These are phyloP conservation scores for Linnemannia schmuckeri DNA, from an alignment of 192 early-diverging fungal genomes.

Conservation along the genomic window DNA sequence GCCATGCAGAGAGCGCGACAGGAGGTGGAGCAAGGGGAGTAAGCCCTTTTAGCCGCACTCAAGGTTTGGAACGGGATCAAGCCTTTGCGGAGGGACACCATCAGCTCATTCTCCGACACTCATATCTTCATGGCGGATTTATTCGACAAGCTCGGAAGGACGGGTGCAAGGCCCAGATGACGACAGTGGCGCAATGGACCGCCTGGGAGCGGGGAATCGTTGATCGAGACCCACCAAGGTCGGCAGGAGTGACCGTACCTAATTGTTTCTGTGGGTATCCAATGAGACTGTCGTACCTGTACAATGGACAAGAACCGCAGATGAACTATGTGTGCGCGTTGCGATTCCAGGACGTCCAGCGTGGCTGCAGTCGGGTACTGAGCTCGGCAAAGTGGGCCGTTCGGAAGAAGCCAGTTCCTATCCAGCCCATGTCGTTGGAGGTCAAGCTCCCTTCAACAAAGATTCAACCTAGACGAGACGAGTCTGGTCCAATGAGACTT, in stretches of 20 bases:
- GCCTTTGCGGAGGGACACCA: constrained; percentile 21
- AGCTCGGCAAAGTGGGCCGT: constrained; percentile 17
- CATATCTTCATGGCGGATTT: not conserved
- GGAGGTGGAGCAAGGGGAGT: not conserved
- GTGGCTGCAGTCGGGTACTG: constrained; percentile 23
- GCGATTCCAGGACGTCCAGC: constrained; percentile 14
- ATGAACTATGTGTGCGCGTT: constrained; percentile 13
- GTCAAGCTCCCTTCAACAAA: not conserved
- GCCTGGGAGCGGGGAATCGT: not conserved
- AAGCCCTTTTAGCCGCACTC: not conserved
- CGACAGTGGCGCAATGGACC: constrained; percentile 23
- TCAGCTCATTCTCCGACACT: constrained; percentile 14
- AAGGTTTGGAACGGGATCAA: not conserved
- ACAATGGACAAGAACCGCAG: not conserved
- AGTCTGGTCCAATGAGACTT: not conserved
- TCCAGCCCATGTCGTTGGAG: not conserved
- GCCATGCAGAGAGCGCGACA: not conserved
- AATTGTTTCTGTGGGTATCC: constrained; percentile 14
- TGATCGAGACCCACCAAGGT: not conserved
- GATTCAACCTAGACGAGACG: not conserved
- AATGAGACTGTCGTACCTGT: constrained; percentile 13
- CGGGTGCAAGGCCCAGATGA: not conserved
- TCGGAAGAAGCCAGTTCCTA: not conserved
- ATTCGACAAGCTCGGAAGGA: constrained; percentile 1
- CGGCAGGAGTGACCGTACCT: constrained; percentile 10